A percentile compares a stretch with the other conserved stretches of the same genome.
Evolutionary conservation across 352 stramenopile genomes (phyloP).

Genomic region (Phytopythium helicoides): DNA sequence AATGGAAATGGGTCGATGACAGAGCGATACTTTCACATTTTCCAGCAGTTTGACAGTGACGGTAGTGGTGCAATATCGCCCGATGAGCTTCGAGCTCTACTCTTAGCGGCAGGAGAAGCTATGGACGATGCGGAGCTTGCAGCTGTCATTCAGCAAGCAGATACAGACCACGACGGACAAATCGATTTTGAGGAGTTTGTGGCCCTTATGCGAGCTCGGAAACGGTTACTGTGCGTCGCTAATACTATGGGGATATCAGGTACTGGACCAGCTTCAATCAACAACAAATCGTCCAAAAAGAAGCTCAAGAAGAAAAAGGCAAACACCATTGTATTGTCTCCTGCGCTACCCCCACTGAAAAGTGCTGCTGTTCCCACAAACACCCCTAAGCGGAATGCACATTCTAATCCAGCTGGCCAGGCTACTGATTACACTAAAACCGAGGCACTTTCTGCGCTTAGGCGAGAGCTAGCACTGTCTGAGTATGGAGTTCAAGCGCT

Average conservation of each 20-base stretch:
- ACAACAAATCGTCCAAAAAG: neutral
- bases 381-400: constrained; percentile 40
- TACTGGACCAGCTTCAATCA: constrained; percentile 16
- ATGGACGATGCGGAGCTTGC: constrained; percentile 78
- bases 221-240: constrained; percentile 65
- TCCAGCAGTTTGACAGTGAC: constrained; percentile 77
- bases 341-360: constrained; percentile 60
- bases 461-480: constrained; percentile 72
- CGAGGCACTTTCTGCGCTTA: constrained; percentile 34
- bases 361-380: constrained; percentile 45
- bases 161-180: constrained; percentile 67
- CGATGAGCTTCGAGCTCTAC: constrained; percentile 52
- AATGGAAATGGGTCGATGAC: constrained; percentile 26
- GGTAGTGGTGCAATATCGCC: constrained; percentile 76
- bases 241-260: constrained; percentile 60
- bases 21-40: constrained; percentile 51
- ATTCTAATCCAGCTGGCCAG: constrained; percentile 26
- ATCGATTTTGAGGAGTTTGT: constrained; percentile 85
- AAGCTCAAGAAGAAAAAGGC: neutral
- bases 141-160: constrained; percentile 57
- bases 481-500: constrained; percentile 79
- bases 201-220: constrained; percentile 72
- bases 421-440: neutral
- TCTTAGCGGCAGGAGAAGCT: constrained; percentile 59
- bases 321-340: neutral